Evolutionary conservation across 306 rosid species (phyloP), one percentile per base, ranked within the genome.

Genomic region (Rubus idaeus): DNA sequence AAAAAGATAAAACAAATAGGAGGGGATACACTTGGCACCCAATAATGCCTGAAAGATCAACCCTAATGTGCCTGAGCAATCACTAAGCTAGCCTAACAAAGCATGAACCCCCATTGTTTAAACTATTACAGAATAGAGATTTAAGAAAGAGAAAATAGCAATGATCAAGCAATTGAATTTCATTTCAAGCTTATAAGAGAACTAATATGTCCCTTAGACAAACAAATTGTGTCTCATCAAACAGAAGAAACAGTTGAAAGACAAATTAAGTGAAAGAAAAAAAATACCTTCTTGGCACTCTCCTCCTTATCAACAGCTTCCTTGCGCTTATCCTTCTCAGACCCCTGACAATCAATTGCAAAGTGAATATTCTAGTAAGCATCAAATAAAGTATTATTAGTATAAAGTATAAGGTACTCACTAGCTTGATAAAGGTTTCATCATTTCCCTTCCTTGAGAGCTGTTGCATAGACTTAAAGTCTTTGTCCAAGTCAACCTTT

Each of bases 241-340:
- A 8, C 1, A 4, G 41, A 18, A 3, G 17, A 30, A 44, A 77
- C 10, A 56, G 58, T 5, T 3, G 4, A n/a, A 58, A 49, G 4
- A 16, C 10, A 18, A 51, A 51, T 39, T 37, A 52, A 10, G 23
- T 0, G 26, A 9, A 66, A 55, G 8, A 52, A 52, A 62, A 67
- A 47, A 18, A 4, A n/a, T 55, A 94, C 98, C 92, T 94, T 94
- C 88, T 88, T 94, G 37, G 91, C 88, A 82, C 76, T 94, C 79
- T 94, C 97, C 73, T 94, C 97, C 84, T 89, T 94, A 53, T 94
- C 96, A 72, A 82, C 77, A 49, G 82, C 88, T 17, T 94, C 98
- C 73, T 86, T 91, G 78, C 93, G 94, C 84, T 84, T 94, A 66
- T 94, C 98, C 85, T 94, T 94, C 49, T 91, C 98, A 81, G 93